These are phyloP conservation scores for Vigna hirtella DNA, from an alignment of 306 rosid species.

Conservation along the genomic window DNA sequence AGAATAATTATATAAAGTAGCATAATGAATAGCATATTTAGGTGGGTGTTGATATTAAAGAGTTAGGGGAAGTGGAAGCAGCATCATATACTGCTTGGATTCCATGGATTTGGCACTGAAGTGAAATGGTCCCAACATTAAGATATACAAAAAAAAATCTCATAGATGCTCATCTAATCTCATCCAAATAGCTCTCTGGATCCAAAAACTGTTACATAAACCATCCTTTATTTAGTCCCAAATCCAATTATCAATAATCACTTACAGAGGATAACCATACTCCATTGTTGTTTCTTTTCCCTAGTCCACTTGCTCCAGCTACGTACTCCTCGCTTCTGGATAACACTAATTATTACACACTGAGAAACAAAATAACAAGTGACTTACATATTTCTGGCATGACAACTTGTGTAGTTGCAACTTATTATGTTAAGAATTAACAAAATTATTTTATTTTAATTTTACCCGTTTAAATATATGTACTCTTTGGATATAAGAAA, in stretches of 20 bases:
- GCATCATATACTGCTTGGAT: conserved; percentile 32
- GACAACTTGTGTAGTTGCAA: too few relatives aligned
- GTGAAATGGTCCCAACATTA: conserved; percentile 37
- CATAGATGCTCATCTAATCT: conserved; percentile 11
- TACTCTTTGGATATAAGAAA: background rate
- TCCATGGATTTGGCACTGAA: conserved; percentile 2
- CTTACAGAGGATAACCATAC: too few relatives aligned
- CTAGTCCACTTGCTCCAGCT: conserved; percentile 32
- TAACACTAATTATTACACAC: background rate
- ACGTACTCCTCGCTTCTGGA: background rate
- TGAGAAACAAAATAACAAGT: background rate
- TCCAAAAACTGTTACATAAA: conserved; percentile 27
- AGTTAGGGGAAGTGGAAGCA: conserved; percentile 5
- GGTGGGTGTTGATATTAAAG: too few relatives aligned
- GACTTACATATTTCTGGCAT: background rate
- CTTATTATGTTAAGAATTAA: too few relatives aligned
- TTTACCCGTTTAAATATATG: too few relatives aligned
- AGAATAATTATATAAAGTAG: too few relatives aligned
- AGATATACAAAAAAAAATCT: conserved; percentile 4
- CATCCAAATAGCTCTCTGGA: background rate
- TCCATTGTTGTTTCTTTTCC: background rate
- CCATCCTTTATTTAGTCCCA: conserved; percentile 10
- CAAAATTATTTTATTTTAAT: too few relatives aligned
- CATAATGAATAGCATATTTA: too few relatives aligned
- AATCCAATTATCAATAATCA: background rate